Base-by-base conservation (phyloP, 495 filamentous ascomycete genomes). In the Trichoderma reesei region DNA sequence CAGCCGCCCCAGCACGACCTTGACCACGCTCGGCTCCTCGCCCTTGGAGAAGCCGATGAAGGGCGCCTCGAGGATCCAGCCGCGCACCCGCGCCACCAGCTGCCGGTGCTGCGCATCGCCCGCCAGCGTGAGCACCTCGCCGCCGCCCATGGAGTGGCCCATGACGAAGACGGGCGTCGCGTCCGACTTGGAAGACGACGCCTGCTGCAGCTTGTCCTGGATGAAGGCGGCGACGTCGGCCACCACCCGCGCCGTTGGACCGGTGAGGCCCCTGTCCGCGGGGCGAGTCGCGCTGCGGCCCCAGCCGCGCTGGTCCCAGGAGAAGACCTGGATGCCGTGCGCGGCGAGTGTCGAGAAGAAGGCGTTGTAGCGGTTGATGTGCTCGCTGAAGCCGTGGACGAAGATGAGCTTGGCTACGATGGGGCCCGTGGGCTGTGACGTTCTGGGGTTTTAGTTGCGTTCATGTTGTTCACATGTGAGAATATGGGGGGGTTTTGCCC, bases 331-430 rank as follows among this genome's bases (percentile, higher is more conserved):
- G 68, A 96, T 88, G 59, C 88, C 89, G 34, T 82, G 81, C n/a
- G 78, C 72, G 26, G 89, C 88, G 51, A 96, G 83, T 0, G 70
- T 71, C 16, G 83, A 73, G 72, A 92, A 93, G 68, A 96, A 80
- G 63, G 74, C 76, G 68, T 83, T 78, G 73, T 92, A 91, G 20
- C 83, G 80, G 72, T 91, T 86, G 73, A 87, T 80, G 71, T 96
- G 92, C 75, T 96, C 92, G 67, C 84, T 88, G 80, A 90, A 96
- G 67, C 92, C 92, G 75, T 96, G 92, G 65, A 96, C 73, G 71
- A 92, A 86, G 65, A 91, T 80, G 20, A 94, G 67, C 36, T 86
- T 86, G 14, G 92, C 91, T 64, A 82, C 81, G 11, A 79, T 73
- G 3, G 78, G 68, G 42, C 72, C 76, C 16, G 37, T 20, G 13